phyloP scores from a whole-genome alignment of 139 green algal species.

The Pycnococcus provasolii region DNA sequence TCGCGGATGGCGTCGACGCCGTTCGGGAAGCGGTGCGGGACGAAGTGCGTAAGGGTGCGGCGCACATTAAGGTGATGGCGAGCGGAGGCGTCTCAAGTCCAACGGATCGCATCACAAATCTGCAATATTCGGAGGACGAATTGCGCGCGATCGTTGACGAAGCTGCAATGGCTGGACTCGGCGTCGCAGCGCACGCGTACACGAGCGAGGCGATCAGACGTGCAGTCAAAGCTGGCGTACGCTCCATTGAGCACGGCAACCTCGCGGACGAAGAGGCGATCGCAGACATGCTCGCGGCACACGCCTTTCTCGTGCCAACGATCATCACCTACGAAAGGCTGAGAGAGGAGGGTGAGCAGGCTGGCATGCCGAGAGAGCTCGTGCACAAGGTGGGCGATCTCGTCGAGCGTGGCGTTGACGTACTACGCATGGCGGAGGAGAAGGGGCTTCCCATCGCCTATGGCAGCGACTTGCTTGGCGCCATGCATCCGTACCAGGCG shows the following conservation, averaged over 20 bases:
- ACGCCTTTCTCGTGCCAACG: constrained; percentile 48
- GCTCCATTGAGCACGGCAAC: constrained; percentile 59
- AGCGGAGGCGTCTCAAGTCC: constrained; percentile 46
- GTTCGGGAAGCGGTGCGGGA: constrained; percentile 30
- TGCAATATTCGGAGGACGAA: constrained; percentile 37
- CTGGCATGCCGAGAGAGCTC: constrained; percentile 41
- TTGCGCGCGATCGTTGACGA: constrained; percentile 53
- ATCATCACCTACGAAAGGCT: constrained; percentile 46
- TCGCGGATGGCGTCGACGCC: constrained; percentile 51
- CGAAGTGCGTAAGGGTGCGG: constrained; percentile 50
- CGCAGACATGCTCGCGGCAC: constrained; percentile 24
- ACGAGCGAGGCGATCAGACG: constrained; percentile 38
- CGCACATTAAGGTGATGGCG: constrained; percentile 65
- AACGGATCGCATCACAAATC: constrained; percentile 34
- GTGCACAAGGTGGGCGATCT: constrained; percentile 44
- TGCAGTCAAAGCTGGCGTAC: constrained; percentile 40
- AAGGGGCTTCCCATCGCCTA: constrained; percentile 37
- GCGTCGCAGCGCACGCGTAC: constrained; percentile 51
- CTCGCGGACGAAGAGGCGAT: constrained; percentile 23
- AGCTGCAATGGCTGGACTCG: constrained; percentile 20
- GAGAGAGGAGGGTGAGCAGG: constrained; percentile 22
- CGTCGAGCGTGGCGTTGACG: constrained; percentile 35
- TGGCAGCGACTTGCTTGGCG: constrained; percentile 47
- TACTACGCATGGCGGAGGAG: constrained; percentile 26
- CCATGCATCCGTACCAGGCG: constrained; percentile 41